A percentile compares a stretch with the other conserved stretches of the same genome.
Evolutionary conservation across 208 protist species (phyloP).

Genomic region (Novymonas esmeraldas): DNA sequence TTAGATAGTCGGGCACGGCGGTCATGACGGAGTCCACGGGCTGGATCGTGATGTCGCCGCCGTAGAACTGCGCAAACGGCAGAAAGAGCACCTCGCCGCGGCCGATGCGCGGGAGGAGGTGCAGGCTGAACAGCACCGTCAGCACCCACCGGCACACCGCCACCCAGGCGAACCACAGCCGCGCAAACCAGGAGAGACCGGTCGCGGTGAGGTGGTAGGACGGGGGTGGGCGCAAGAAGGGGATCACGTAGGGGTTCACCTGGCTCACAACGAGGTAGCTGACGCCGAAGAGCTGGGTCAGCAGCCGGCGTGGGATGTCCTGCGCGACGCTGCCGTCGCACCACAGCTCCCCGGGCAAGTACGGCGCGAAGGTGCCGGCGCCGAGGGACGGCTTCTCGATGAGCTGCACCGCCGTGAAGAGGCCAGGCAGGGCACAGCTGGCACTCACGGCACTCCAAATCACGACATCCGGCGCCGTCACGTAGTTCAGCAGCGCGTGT

Average conservation of each 20-base stretch:
- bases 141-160: conserved; percentile 44
- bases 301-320: conserved; percentile 63
- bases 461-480: conserved; percentile 81
- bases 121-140: conserved; percentile 41
- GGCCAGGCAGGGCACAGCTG: conserved; percentile 62
- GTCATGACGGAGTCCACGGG: conserved; percentile 54
- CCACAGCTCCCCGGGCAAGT: conserved; percentile 61
- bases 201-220: conserved; percentile 30
- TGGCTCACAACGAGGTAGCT: conserved; percentile 84
- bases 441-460: conserved; percentile 80
- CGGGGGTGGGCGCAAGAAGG: conserved; percentile 53
- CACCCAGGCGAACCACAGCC: conserved; percentile 34
- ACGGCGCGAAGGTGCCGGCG: conserved; percentile 41
- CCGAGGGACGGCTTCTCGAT: conserved; percentile 49
- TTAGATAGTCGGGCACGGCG: conserved; percentile 64
- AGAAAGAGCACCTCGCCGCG: conserved; percentile 42
- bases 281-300: conserved; percentile 75
- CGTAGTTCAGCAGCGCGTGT: conserved; percentile 81
- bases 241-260: conserved; percentile 84
- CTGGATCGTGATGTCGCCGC: conserved; percentile 71
- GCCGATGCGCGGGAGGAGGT: conserved; percentile 44
- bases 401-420: conserved; percentile 75
- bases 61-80: conserved; percentile 60
- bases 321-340: conserved; percentile 67
- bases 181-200: conserved; percentile 23